Evolutionary conservation across 2,329 filamentous ascomycete genomes (phyloP), one percentile per base, ranked within the genome.

Genomic region (Seiridium unicorne): DNA sequence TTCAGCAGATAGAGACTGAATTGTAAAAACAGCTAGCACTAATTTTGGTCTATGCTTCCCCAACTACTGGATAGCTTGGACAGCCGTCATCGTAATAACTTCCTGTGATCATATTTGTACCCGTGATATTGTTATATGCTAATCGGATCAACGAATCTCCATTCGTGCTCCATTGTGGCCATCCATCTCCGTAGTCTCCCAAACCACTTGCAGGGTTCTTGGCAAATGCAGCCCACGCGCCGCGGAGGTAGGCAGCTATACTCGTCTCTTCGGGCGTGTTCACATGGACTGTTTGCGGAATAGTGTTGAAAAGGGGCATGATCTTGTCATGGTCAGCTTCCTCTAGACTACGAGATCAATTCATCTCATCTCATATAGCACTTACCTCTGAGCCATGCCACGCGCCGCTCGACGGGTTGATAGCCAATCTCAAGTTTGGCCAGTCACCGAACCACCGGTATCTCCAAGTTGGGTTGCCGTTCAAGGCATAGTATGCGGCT

Each of bases 1-100:
- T 26, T 26, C 18, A 26, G 18, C 18, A 26, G 18, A 26, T 26
- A 26, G 18, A 26, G 18, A 26, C 18, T 26, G 18, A 26, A 26
- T 26, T 26, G 18, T 26, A 26, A 26, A 2, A 26, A 26, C 18
- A 26, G 18, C 18, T 26, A 26, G 18, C 18, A 26, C 18, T 26
- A 26, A 26, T 26, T 26, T 26, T 26, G 18, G 18, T 26, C 18
- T 7, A 18, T 34, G 31, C 13, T 11, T 38, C 48, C 35, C 49
- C 32, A 5, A 55, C 51, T 4, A n/a, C 38, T 5, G 51, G 51
- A 18, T 55, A 55, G 3, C 82, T 85, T 64, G 64, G 73, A 74
- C 58, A 59, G 8, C 31, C 48, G 11, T 18, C 31, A n/a, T 59
- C 57, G 38, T 59, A 59, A 5, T 26, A 34, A 35, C 44, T 46